phyloP scores from a whole-genome alignment of 805 yeast species.

The Nematodospora valgi region DNA sequence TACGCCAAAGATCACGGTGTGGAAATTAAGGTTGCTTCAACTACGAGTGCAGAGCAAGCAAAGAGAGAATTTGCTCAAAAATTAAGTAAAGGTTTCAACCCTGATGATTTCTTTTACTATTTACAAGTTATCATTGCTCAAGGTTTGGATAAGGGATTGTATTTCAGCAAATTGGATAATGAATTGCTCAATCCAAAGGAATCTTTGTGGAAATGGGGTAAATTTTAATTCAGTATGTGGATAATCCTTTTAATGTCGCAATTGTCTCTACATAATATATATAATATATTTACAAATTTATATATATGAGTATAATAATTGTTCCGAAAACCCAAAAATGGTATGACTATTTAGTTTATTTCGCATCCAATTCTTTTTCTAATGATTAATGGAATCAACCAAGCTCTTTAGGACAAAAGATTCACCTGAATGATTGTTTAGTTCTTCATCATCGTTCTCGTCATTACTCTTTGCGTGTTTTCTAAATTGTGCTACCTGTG shows the following conservation, averaged over 20 bases:
- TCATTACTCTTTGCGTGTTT: constrained; percentile 3
- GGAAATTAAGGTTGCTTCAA: constrained; percentile 15
- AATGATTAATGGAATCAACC: constrained; percentile 40
- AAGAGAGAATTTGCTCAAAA: constrained; percentile 7
- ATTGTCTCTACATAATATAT: background rate
- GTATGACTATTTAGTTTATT: no score
- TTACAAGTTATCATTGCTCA: constrained; percentile 20
- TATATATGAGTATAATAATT: no score
- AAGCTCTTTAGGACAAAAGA: constrained; percentile 37
- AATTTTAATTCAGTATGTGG: constrained; percentile 12
- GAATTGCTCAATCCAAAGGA: constrained; percentile 37
- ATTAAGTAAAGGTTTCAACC: constrained; percentile 23
- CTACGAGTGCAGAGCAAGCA: constrained; percentile 24
- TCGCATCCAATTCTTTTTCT: background rate
- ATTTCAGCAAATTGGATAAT: constrained; percentile 19
- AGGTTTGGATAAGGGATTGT: constrained; percentile 20
- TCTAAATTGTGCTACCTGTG: background rate
- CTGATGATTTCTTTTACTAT: constrained; percentile 34
- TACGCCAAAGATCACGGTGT: constrained; percentile 38
- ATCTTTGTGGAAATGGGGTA: constrained; percentile 35
- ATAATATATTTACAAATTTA: no score
- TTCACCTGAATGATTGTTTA: constrained; percentile 11
- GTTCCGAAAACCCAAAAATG: no score
- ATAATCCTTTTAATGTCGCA: no score
- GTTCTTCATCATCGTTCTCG: constrained; percentile 6